phyloP scores from a whole-genome alignment of 805 yeast genomes.

The Starmerella vitae region DNA sequence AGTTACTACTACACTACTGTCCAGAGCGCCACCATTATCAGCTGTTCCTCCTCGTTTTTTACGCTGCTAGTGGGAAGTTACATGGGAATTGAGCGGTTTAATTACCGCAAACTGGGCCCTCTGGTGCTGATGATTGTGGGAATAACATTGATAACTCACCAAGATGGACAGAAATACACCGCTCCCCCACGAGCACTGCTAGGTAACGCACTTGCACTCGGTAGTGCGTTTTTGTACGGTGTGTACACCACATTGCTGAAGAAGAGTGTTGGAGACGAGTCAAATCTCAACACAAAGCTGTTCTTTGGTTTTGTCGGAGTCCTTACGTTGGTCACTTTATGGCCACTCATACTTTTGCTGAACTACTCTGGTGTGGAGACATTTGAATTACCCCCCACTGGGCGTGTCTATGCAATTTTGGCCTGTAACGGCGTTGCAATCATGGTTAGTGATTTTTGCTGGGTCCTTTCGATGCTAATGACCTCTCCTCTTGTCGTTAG shows the following conservation, averaged over 20 bases:
- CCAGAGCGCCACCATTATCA: constrained; percentile 82
- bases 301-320: constrained; percentile 94
- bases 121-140: constrained; percentile 63
- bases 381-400: constrained; percentile 54
- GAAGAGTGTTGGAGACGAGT: constrained; percentile 55
- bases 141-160: constrained; percentile 59
- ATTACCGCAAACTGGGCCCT: constrained; percentile 51
- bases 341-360: constrained; percentile 69
- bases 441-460: constrained; percentile 76
- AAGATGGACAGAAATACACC: constrained; percentile 24
- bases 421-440: constrained; percentile 60
- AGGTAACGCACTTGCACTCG: constrained; percentile 70
- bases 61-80: constrained; percentile 71
- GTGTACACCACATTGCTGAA: constrained; percentile 77
- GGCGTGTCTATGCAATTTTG: constrained; percentile 41
- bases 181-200: constrained; percentile 30
- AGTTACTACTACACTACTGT: constrained; percentile 80
- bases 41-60: constrained; percentile 88
- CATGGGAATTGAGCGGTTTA: constrained; percentile 57
- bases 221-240: constrained; percentile 85
- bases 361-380: constrained; percentile 52
- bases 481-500: constrained; percentile 94
- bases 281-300: constrained; percentile 65
- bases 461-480: constrained; percentile 90
- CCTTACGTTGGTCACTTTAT: constrained; percentile 54